phyloP scores from a whole-genome alignment of 139 green algal genomes.

The Limnomonas spitsbergensis region DNA sequence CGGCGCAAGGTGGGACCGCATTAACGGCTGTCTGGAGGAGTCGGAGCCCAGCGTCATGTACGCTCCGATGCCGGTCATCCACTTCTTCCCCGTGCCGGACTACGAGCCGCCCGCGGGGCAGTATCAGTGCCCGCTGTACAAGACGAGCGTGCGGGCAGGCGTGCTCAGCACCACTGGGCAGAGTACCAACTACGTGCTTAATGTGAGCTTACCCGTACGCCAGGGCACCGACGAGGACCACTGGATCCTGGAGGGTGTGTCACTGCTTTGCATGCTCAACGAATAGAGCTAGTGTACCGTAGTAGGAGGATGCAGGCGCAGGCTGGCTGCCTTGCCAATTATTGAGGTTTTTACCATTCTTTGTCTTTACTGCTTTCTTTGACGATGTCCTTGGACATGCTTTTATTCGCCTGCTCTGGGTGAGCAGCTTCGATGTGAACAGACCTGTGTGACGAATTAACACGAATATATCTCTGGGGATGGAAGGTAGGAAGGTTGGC shows the following conservation, averaged over 20 bases:
- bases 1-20: slow-evolving; percentile 43
- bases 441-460: no score
- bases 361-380: no score
- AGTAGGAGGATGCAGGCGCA: no score
- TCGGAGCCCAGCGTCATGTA: slow-evolving; percentile 67
- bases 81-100: slow-evolving; percentile 54
- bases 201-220: slow-evolving; percentile 62
- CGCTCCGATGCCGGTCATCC: slow-evolving; percentile 70
- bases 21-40: slow-evolving; percentile 47
- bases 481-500: no score
- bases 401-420: no score
- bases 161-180: slow-evolving; percentile 77
- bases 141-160: slow-evolving; percentile 72
- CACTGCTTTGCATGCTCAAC: slow-evolving; percentile 70
- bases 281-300: no score
- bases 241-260: slow-evolving; percentile 78
- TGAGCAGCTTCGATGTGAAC: no score
- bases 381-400: no score
- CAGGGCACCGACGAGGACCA: slow-evolving; percentile 52
- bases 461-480: no score
- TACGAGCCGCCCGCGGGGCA: slow-evolving; percentile 40
- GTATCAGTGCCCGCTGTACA: slow-evolving; percentile 84
- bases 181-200: slow-evolving; percentile 79
- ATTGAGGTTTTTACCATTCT: no score
- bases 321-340: no score